Base-by-base conservation (phyloP, 495 filamentous ascomycete genomes). In the Wilcoxina mikolae region DNA sequence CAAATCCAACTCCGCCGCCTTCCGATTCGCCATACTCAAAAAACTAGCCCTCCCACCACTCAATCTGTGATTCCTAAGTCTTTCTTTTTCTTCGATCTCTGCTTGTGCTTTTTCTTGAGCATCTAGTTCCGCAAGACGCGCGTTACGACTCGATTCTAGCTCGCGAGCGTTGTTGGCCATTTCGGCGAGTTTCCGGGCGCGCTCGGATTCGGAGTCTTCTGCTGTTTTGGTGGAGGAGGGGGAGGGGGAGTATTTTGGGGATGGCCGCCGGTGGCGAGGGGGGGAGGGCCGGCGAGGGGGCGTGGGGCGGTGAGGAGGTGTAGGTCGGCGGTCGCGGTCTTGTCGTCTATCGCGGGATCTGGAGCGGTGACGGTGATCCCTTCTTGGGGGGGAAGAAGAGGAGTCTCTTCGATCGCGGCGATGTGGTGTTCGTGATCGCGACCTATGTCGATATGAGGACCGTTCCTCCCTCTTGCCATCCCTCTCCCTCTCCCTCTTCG, bases 81-180 rank as follows among this genome's bases (percentile, higher is more conserved):
- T 35, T 15, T 5, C 39, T 35, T 15, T 15, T 5, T 43, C 39
- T 43, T 20, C 39, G 7, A 18, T 20, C 7, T 9, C 39, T 4
- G 39, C 9, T 4, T 43, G 39, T 20, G 39, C 7, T 20, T 20
- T 43, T 15, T 35, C 31, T 15, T 5, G 5, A 5, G 5, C 31
- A 5, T 35, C 31, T 15, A 35, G 31, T 15, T 5, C 31, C 31
- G 5, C 7, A 35, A 35, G 31, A 35, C 31, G 31, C 31, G 15
- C 31, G 31, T 5, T 15, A 35, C 31, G n/a, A n/a, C n/a, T n/a
- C n/a, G n/a, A n/a, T n/a, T 95, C 85, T 56, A 98, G 73, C 11
- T 83, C 77, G 2, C 73, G 72, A n/a, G 91, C 91, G 51, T 85
- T 85, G 23, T 77, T 75, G 62, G 87, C 85, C 91, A 98, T 98